phyloP scores from a whole-genome alignment of 1,284 basidiomycete genomes.

The Cutaneotrichosporon cutaneum region DNA sequence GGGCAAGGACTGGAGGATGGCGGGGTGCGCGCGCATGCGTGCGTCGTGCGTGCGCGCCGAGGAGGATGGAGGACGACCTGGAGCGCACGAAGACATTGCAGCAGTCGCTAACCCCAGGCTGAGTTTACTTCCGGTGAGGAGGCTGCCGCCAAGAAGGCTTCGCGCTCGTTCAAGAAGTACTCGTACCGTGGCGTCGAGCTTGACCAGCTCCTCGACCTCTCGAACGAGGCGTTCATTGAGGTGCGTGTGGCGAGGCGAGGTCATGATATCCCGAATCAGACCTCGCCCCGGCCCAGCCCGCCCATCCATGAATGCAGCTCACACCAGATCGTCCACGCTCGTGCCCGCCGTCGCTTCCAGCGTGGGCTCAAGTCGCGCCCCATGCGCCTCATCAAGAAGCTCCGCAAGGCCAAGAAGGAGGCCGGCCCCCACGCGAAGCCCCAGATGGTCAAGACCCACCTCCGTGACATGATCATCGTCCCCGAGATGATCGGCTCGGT shows the following conservation, averaged over 20 bases:
- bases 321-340: slow-evolving; percentile 88
- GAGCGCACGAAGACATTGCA: not conserved
- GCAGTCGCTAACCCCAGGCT: slow-evolving; percentile 20
- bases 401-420: slow-evolving; percentile 99
- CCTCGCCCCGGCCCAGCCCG: too few relatives aligned
- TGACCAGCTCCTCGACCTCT: slow-evolving; percentile 93
- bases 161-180: slow-evolving; percentile 98
- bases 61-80: not conserved
- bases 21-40: not conserved
- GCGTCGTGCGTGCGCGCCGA: not conserved
- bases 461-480: slow-evolving; percentile 99
- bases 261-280: too few relatives aligned
- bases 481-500: slow-evolving; percentile 99
- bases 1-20: not conserved
- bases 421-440: slow-evolving; percentile 98
- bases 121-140: slow-evolving; percentile 77
- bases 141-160: slow-evolving; percentile 94
- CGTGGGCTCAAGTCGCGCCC: slow-evolving; percentile 98
- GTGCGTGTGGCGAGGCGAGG: slow-evolving; percentile 36
- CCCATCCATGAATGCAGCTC: too few relatives aligned
- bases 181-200: slow-evolving; percentile 97
- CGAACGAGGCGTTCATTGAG: slow-evolving; percentile 76
- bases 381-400: slow-evolving; percentile 98
- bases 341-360: slow-evolving; percentile 97
- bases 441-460: slow-evolving; percentile 96